phyloP scores from a whole-genome alignment of 345 rosid species.

The Gossypium thurberi region DNA sequence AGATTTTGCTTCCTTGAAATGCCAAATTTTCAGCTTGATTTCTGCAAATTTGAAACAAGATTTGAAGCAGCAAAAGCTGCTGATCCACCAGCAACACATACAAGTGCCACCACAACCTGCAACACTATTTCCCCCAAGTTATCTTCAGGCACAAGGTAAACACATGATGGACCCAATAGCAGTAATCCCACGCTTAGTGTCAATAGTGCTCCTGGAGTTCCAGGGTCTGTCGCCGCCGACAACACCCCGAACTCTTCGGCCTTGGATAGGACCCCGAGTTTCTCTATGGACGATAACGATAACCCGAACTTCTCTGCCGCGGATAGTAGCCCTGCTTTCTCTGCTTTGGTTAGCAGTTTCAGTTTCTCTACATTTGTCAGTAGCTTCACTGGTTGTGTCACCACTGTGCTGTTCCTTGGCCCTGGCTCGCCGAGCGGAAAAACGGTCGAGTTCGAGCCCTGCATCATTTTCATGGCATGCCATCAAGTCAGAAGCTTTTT shows the following conservation, averaged over 20 bases:
- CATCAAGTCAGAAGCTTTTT: not conserved
- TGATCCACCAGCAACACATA: slow-evolving; percentile 62
- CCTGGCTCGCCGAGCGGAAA: slow-evolving; percentile 45
- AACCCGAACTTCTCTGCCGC: slow-evolving; percentile 87
- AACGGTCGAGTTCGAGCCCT: slow-evolving; percentile 36
- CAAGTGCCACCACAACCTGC: slow-evolving; percentile 54
- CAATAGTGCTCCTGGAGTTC: slow-evolving; percentile 56
- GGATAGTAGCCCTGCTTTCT: slow-evolving; percentile 80
- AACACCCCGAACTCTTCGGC: slow-evolving; percentile 85
- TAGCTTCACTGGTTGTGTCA: slow-evolving; percentile 51
- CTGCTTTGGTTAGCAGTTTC: slow-evolving; percentile 78
- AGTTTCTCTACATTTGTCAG: slow-evolving; percentile 91
- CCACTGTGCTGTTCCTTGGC: slow-evolving; percentile 26
- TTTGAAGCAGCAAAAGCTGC: slow-evolving; percentile 85
- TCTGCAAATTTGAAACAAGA: slow-evolving; percentile 80
- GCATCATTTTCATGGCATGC: slow-evolving; percentile 4
- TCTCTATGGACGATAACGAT: slow-evolving; percentile 80
- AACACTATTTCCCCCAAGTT: slow-evolving; percentile 53
- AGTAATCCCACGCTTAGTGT: slow-evolving; percentile 63
- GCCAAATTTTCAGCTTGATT: slow-evolving; percentile 28
- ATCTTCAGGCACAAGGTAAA: slow-evolving; percentile 80
- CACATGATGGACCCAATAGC: slow-evolving; percentile 73
- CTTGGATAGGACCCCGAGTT: slow-evolving; percentile 83
- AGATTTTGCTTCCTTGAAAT: not conserved
- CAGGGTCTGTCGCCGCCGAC: slow-evolving; percentile 80